Conservation (phyloP, 345 rosid species). For the Rhizophora apiculata region DNA sequence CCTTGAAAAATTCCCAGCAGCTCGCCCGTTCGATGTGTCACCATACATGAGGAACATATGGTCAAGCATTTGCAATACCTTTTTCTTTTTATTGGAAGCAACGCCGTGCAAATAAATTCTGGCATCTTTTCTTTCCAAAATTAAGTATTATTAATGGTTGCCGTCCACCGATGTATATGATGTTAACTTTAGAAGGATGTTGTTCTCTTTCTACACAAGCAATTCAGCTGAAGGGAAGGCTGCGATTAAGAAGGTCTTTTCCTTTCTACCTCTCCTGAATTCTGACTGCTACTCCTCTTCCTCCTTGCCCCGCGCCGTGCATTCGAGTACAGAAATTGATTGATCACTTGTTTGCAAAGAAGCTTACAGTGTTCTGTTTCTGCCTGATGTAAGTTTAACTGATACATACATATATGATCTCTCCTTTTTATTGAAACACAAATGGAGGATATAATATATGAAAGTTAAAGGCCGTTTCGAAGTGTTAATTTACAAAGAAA, state of each 20-base stretch:
- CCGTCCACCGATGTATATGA: conserved; percentile 18
- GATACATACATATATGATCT: neutral
- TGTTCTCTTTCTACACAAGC: neutral
- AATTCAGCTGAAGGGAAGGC: conserved; percentile 6
- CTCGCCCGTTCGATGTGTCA: conserved; percentile 19
- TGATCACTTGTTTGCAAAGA: conserved; percentile 10
- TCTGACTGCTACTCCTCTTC: conserved; percentile 9
- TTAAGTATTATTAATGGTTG: neutral
- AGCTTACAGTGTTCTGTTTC: conserved; percentile 15
- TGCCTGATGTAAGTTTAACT: conserved; percentile 29
- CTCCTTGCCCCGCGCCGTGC: neutral
- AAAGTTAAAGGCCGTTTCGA: too few species aligned
- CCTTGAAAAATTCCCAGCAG: neutral
- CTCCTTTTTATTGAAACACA: neutral
- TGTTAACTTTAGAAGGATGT: neutral
- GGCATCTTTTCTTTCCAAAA: conserved; percentile 28
- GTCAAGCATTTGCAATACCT: conserved; percentile 30
- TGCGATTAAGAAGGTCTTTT: neutral
- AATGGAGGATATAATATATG: neutral
- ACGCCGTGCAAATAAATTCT: conserved; percentile 25
- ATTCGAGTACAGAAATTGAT: conserved; percentile 10
- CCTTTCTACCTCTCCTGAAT: conserved; percentile 13
- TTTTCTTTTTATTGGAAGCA: conserved; percentile 22
- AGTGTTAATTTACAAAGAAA: too few species aligned
- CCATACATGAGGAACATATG: conserved; percentile 19